These are phyloP conservation scores for Hyaloscypha hepaticicola DNA, from an alignment of 495 filamentous ascomycete genomes.

Conservation along the genomic window DNA sequence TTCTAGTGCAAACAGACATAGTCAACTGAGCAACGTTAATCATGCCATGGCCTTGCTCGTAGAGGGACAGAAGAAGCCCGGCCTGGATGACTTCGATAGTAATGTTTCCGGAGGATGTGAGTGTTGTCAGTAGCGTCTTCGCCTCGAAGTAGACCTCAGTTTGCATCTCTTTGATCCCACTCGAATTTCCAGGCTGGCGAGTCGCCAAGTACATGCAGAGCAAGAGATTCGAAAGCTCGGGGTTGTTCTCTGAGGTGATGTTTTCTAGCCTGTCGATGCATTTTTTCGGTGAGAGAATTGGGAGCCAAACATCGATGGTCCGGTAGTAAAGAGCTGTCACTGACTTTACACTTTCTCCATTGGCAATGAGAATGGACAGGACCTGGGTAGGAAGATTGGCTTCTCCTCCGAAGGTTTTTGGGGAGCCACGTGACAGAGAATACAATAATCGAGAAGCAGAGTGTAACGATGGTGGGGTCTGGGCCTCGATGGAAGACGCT, in stretches of 20 bases:
- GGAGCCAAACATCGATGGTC: conserved; percentile 26
- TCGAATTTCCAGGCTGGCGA: neutral
- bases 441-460: conserved; percentile 10
- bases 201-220: conserved; percentile 22
- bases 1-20: conserved; percentile 35
- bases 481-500: conserved; percentile 4
- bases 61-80: conserved; percentile 29
- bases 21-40: conserved; percentile 35
- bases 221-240: conserved; percentile 15
- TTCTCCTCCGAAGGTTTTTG: neutral
- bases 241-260: conserved; percentile 1
- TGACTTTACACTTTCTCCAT: conserved; percentile 14
- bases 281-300: conserved; percentile 13
- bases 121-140: conserved; percentile 10
- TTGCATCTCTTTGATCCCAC: conserved; percentile 5
- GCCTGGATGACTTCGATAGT: conserved; percentile 38
- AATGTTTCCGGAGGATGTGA: conserved; percentile 17
- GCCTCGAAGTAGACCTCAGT: conserved; percentile 14
- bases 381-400: conserved; percentile 14
- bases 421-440: neutral
- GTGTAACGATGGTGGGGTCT: neutral
- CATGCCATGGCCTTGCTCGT: conserved; percentile 33
- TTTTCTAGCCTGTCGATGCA: conserved; percentile 8
- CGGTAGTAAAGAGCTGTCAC: conserved; percentile 17
- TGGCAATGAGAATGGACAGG: conserved; percentile 12